Evolutionary conservation across 306 rosid genomes (phyloP).

Genomic region (Corylus avellana): DNA sequence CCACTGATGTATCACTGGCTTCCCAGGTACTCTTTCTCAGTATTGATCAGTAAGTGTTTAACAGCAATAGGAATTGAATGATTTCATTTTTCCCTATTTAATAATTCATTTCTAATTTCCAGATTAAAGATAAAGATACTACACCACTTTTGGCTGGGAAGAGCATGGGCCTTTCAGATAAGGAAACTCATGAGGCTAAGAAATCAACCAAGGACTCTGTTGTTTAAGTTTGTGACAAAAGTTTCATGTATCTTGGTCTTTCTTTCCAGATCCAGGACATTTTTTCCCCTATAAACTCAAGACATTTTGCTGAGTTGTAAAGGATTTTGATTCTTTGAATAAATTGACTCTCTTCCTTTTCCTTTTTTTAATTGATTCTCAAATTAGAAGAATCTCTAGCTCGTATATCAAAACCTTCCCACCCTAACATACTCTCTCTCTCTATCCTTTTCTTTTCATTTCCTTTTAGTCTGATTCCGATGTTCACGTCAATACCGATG

Average conservation of each 20-base stretch:
- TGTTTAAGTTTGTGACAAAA: conserved; percentile 43
- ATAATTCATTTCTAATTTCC: conserved; percentile 10
- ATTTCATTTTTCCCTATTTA: neutral
- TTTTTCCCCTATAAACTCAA: neutral
- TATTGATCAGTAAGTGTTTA: neutral
- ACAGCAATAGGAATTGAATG: neutral
- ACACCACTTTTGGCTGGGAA: conserved; percentile 63
- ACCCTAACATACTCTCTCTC: too few species aligned
- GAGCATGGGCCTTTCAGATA: conserved; percentile 56
- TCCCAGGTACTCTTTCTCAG: conserved; percentile 55
- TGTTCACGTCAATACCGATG: too few species aligned
- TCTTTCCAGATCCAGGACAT: conserved; percentile 27
- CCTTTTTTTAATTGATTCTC: neutral
- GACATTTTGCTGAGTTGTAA: conserved; percentile 40
- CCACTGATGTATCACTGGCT: conserved; percentile 50
- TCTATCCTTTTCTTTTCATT: too few species aligned
- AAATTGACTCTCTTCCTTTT: neutral
- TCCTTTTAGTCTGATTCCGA: too few species aligned
- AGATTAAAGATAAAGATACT: conserved; percentile 71
- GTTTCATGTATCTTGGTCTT: conserved; percentile 29
- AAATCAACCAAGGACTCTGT: conserved; percentile 75
- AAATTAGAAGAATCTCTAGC: too few species aligned
- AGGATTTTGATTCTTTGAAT: conserved; percentile 37
- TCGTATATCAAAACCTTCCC: too few species aligned
- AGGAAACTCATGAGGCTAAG: conserved; percentile 69